Conservation (phyloP, 225 moss, liverwort and hornwort genomes). For the Pseudoscleropodium purum region DNA sequence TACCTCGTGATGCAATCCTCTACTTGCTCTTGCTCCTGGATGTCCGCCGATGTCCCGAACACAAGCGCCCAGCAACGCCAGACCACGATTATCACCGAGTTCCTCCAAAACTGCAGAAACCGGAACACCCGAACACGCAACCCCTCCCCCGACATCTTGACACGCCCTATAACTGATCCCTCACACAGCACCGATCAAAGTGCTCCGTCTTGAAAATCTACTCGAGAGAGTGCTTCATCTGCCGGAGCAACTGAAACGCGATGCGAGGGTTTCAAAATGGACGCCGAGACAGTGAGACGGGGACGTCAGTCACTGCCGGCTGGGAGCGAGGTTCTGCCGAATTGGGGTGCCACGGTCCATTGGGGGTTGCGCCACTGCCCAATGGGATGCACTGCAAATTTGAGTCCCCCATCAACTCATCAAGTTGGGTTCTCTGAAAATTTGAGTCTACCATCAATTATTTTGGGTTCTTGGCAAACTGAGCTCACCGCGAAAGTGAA, state of each 20-base stretch:
- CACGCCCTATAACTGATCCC: no score
- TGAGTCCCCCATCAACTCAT: not conserved
- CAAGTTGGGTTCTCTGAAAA: not conserved
- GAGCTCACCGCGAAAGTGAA: not conserved
- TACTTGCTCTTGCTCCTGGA: not conserved
- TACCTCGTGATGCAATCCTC: not conserved
- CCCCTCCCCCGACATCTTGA: not conserved
- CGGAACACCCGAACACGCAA: fast-evolving
- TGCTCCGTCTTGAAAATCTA: no score
- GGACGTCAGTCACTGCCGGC: not conserved
- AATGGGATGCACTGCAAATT: not conserved
- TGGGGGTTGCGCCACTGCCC: no score
- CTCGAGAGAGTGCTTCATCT: not conserved
- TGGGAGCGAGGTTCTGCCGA: not conserved
- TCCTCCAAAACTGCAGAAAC: not conserved
- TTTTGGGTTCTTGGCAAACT: not conserved
- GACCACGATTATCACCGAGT: no score
- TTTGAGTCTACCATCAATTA: not conserved
- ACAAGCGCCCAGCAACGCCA: no score
- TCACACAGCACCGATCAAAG: not conserved
- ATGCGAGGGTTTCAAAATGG: not conserved
- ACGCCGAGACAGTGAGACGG: not conserved
- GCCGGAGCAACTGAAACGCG: not conserved
- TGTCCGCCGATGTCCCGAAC: not conserved
- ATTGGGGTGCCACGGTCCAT: not conserved